Percentiles rank a stretch among this genome's conserved stretches.
These are phyloP conservation scores for Coprinopsis strossmayeri DNA, from an alignment of 768 basidiomycete species.

Conservation along the genomic window DNA sequence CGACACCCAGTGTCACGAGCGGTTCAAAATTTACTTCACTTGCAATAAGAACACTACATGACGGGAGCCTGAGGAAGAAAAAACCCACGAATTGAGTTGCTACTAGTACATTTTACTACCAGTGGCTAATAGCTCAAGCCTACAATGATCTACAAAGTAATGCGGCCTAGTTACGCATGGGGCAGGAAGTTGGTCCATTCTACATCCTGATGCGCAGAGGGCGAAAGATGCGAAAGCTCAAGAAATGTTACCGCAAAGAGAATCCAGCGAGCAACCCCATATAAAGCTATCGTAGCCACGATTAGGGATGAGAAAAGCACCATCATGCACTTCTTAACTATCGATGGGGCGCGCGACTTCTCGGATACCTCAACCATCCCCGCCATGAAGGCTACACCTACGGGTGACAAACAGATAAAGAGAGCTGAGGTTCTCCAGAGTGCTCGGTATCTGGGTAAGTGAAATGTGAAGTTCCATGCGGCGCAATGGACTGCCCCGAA, in stretches of 20 bases:
- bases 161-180: constrained; percentile 7
- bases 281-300: background rate
- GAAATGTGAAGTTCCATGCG: background rate
- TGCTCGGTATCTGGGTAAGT: background rate
- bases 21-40: no score
- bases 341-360: background rate
- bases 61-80: no score
- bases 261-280: constrained; percentile 10
- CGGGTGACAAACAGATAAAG: background rate
- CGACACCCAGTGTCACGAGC: no score
- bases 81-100: no score
- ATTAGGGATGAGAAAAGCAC: background rate
- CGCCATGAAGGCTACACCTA: background rate
- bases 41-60: no score
- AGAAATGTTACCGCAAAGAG: constrained; percentile 11
- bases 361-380: background rate
- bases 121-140: no score
- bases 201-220: constrained; percentile 11
- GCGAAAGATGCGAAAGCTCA: constrained; percentile 9
- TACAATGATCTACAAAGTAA: no score
- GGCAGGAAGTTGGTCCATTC: constrained; percentile 14
- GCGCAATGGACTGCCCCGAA: background rate
- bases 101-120: no score
- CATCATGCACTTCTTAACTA: background rate
- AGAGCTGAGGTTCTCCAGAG: background rate